A percentile compares a stretch with the other conserved stretches of the same genome.
Conservation (phyloP, 371 early-diverging fungal species). For the Syncephalastrum racemosum region DNA sequence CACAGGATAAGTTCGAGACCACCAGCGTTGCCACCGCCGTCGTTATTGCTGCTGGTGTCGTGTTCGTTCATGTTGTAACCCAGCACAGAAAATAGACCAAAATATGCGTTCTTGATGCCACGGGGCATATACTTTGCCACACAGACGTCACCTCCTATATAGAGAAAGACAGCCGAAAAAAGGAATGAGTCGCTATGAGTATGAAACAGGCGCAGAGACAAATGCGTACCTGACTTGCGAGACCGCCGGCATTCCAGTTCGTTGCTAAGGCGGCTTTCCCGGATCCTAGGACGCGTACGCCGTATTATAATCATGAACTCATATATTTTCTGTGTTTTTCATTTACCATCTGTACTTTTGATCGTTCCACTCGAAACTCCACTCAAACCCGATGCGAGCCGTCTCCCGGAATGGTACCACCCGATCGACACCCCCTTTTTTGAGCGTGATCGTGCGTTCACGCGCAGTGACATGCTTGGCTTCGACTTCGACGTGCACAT, state of each 20-base stretch:
- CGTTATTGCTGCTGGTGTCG: conserved; percentile 14
- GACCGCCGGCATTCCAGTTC: conserved; percentile 37
- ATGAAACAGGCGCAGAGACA: neutral
- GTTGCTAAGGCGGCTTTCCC: conserved; percentile 34
- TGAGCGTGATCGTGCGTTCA: conserved; percentile 33
- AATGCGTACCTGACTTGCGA: conserved; percentile 27
- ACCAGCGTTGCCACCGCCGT: conserved; percentile 7
- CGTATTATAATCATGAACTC: no score
- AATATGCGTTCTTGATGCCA: conserved; percentile 42
- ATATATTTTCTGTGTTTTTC: conserved; percentile 1
- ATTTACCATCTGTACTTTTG: conserved; percentile 41
- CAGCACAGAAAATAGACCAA: conserved; percentile 42
- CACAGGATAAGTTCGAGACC: conserved; percentile 32
- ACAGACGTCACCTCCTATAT: conserved; percentile 33
- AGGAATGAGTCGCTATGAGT: neutral
- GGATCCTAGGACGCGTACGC: neutral
- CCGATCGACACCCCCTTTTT: conserved; percentile 19
- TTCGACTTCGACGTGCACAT: conserved; percentile 38
- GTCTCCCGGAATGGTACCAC: conserved; percentile 27
- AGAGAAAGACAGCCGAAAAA: neutral
- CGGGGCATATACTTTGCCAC: conserved; percentile 45
- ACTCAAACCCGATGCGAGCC: conserved; percentile 41
- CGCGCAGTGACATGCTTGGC: conserved; percentile 27
- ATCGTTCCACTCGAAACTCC: conserved; percentile 47
- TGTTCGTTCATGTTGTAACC: conserved; percentile 36